phyloP scores from a whole-genome alignment of 768 basidiomycete species.

The Tricholoma bakamatsutake region DNA sequence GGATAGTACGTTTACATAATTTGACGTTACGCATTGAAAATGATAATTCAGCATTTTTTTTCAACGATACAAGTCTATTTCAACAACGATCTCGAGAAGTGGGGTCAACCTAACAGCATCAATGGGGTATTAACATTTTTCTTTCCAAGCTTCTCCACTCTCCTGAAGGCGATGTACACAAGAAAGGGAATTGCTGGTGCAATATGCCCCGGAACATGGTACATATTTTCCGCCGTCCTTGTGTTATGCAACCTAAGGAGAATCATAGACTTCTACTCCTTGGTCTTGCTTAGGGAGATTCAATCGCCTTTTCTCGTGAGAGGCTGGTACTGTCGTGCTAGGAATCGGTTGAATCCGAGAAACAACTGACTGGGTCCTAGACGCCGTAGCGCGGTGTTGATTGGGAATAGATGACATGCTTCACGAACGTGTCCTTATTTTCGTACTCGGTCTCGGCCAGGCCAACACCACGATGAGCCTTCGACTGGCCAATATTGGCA shows the following conservation, averaged over 20 bases:
- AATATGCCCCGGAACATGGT: neutral
- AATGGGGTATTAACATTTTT: conserved; percentile 67
- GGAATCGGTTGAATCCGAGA: neutral
- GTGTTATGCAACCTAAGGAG: neutral
- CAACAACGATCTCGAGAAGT: neutral
- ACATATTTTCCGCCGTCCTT: neutral
- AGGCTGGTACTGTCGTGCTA: neutral
- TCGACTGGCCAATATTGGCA: too few relatives aligned
- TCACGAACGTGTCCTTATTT: neutral
- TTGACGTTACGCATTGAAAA: neutral
- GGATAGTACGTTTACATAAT: conserved; percentile 30
- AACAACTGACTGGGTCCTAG: neutral
- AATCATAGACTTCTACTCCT: neutral
- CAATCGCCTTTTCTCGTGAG: neutral
- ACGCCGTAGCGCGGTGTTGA: too few relatives aligned
- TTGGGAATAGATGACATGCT: neutral
- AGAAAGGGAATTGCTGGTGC: conserved; percentile 43
- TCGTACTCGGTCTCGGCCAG: neutral
- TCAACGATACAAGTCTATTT: conserved; percentile 56
- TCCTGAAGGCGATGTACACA: conserved; percentile 37
- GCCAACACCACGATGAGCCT: neutral
- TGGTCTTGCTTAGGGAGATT: neutral
- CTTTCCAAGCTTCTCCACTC: conserved; percentile 57
- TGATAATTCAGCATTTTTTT: conserved; percentile 54
- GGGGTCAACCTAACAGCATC: neutral